Evolutionary conservation across 106 monocot species (phyloP).

Genomic region (Triglochin maritima): DNA sequence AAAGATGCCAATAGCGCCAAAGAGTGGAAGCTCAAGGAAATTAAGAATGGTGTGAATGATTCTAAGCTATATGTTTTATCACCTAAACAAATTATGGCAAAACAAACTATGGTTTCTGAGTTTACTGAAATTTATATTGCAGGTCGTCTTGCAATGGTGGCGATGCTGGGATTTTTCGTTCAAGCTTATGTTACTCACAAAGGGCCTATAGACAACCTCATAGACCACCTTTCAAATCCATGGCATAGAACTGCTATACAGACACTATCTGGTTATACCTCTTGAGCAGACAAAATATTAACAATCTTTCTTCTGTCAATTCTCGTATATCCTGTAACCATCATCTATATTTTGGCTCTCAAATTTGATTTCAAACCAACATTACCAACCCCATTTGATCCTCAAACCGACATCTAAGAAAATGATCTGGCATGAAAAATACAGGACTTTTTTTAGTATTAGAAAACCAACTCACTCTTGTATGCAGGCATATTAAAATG

Average conservation of each 20-base stretch:
- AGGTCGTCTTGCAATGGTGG: constrained; percentile 78
- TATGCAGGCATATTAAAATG: too few species aligned
- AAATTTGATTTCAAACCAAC: too few species aligned
- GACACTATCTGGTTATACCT: constrained; percentile 34
- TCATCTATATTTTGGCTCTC: too few species aligned
- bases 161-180: constrained; percentile 69
- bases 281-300: constrained; percentile 2
- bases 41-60: constrained; percentile 56
- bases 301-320: background rate
- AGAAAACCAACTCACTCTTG: too few species aligned
- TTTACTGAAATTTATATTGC: constrained; percentile 5
- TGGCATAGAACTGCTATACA: constrained; percentile 65
- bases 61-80: too few species aligned
- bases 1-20: constrained; percentile 42
- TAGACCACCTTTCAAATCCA: constrained; percentile 59
- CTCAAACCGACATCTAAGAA: too few species aligned
- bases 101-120: background rate
- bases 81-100: too few species aligned
- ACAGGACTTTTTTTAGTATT: too few species aligned
- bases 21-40: constrained; percentile 75
- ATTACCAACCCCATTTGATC: too few species aligned
- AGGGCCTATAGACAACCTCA: constrained; percentile 74
- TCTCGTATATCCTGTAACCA: too few species aligned
- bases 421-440: too few species aligned
- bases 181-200: constrained; percentile 59